Evolutionary conservation across 179 eudicot genomes (phyloP).

Genomic region (Heliamphora pulchella): DNA sequence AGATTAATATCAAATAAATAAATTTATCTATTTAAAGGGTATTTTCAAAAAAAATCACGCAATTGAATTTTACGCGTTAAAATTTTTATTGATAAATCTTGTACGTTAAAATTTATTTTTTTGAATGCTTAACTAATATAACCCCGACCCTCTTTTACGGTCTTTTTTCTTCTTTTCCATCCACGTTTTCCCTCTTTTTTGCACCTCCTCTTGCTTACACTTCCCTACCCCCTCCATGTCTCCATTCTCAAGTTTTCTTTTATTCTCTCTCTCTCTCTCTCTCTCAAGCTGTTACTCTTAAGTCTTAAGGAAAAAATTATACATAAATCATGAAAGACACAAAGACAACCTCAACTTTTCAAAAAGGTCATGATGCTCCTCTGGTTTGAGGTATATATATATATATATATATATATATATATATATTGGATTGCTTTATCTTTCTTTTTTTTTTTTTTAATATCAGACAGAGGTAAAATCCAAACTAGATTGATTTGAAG

Average conservation of each 20-base stretch:
- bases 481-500: neutral
- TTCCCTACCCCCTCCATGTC: slow-evolving; percentile 8
- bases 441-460: neutral
- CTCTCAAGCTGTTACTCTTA: neutral
- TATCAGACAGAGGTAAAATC: slow-evolving; percentile 11
- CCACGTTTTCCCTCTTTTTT: slow-evolving; percentile 16
- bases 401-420: neutral
- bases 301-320: neutral
- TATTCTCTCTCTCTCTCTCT: slow-evolving; percentile 17
- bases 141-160: slow-evolving; percentile 15
- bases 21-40: no score
- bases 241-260: slow-evolving; percentile 7
- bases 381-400: slow-evolving; percentile 8
- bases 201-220: slow-evolving; percentile 13
- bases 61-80: no score
- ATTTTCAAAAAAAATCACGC: no score
- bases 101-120: no score
- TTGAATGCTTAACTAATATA: no score
- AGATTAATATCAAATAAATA: no score
- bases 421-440: neutral
- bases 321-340: slow-evolving; percentile 8
- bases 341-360: slow-evolving; percentile 23
- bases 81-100: no score
- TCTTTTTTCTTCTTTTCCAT: slow-evolving; percentile 16
- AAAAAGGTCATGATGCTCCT: slow-evolving; percentile 26